Evolutionary conservation across 2,329 filamentous ascomycete species (phyloP), one percentile per base, ranked within the genome.

Genomic region (Coniochaeta sp.): DNA sequence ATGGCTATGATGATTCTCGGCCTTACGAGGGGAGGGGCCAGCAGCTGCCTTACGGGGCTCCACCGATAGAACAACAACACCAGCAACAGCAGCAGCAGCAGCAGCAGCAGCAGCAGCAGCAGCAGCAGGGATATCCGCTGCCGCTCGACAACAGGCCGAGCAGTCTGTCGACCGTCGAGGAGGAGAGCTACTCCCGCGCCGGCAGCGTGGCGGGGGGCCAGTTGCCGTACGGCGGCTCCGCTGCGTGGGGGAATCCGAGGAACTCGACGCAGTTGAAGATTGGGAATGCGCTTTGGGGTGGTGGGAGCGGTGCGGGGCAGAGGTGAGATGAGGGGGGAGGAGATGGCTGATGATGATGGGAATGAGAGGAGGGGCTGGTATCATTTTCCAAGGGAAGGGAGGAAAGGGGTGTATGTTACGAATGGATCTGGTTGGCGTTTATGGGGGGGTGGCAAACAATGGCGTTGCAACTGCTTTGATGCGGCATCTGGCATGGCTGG

Each of bases 201-300:
- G 54, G 54, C 2, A 56, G 54, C 22, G 54, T 56, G 54, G 54
- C 54, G 54, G 54, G 52, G 22, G 30, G 34, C 5, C 56, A 22
- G 50, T n/a, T n/a, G n/a, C n/a, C n/a, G n/a, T 26, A 42, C 44
- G 28, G 59, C 22, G 19, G 30, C 55, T n/a, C 9, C 26, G 4
- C 26, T 57, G 28, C 34, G 16, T 32, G 38, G 36, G 52, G 58
- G 22, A 65, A 64, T 19, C 63, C 64, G n/a, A 65, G 70, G 34
- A 67, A 66, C 54, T 66, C 69, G 24, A 70, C 70, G 54, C 71
- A 73, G 63, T 60, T 70, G 47, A 67, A 60, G 19, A 61, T 73
- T 16, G 71, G 70, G 7, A 69, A 70, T 52, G 72, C 71, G 26
- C 59, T 74, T 6, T 74, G 72, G 72, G 72, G 71, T 34, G 40